phyloP scores from a whole-genome alignment of 2,329 filamentous ascomycete species.

The Aschersonia sp. region DNA sequence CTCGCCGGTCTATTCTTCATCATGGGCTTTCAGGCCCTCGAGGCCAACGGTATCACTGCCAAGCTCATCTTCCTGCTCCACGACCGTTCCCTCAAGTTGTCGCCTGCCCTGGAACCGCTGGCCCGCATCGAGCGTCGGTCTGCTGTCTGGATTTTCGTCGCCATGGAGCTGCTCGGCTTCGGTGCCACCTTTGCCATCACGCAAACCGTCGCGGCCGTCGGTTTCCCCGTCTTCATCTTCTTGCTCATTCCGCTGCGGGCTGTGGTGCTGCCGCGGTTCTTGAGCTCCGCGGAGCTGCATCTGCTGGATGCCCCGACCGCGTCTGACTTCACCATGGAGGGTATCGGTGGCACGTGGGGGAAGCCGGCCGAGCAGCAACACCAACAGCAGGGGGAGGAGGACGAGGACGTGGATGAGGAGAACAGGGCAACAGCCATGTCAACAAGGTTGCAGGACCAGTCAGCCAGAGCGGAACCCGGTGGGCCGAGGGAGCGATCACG shows the following conservation, averaged over 20 bases:
- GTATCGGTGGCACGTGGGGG: constrained; percentile 52
- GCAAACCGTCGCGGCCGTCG: constrained; percentile 69
- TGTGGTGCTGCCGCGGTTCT: constrained; percentile 46
- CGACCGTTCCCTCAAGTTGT: constrained; percentile 47
- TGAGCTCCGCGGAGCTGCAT: constrained; percentile 44
- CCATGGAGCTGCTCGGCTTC: constrained; percentile 54
- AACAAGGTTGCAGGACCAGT: not conserved
- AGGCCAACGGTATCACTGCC: constrained; percentile 61
- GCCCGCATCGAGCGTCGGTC: constrained; percentile 42
- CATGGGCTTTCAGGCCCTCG: constrained; percentile 69
- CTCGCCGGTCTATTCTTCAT: constrained; percentile 73
- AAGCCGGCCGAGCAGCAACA: constrained; percentile 3
- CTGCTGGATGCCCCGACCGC: constrained; percentile 61
- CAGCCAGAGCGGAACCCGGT: no score
- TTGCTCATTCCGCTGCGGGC: constrained; percentile 53
- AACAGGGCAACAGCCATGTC: not conserved
- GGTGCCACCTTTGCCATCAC: constrained; percentile 72
- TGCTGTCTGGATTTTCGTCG: constrained; percentile 60
- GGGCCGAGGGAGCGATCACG: no score
- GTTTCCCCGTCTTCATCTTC: constrained; percentile 64
- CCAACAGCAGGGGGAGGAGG: constrained; percentile 5
- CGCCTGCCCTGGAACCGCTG: constrained; percentile 37
- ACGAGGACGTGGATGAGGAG: not conserved
- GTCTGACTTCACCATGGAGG: constrained; percentile 62
- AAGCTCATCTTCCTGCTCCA: constrained; percentile 58